Conservation (phyloP, 2,329 filamentous ascomycete species). For the Aspergillus jensenii region DNA sequence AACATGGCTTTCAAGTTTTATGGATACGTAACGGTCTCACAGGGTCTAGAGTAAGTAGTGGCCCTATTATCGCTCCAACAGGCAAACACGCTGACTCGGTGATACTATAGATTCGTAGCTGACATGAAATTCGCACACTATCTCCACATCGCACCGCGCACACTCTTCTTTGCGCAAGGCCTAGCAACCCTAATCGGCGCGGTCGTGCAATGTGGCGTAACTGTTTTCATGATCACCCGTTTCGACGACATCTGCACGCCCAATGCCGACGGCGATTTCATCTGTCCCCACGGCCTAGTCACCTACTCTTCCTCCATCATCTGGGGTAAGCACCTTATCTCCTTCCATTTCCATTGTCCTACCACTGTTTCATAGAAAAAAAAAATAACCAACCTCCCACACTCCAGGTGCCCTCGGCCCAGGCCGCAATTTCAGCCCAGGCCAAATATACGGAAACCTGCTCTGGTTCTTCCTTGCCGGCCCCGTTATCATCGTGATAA, state of each 20-base stretch:
- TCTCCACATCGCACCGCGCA: slow-evolving; percentile 47
- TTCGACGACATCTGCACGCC: slow-evolving; percentile 53
- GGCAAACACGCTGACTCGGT: neutral
- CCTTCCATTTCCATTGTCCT: neutral
- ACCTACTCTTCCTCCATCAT: slow-evolving; percentile 70
- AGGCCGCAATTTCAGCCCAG: slow-evolving; percentile 63
- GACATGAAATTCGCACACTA: slow-evolving; percentile 64
- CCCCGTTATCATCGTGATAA: slow-evolving; percentile 59
- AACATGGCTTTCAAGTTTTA: slow-evolving; percentile 71
- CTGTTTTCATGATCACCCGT: slow-evolving; percentile 50
- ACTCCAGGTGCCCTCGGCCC: slow-evolving; percentile 62
- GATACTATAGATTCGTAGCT: slow-evolving; percentile 56
- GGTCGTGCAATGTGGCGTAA: slow-evolving; percentile 51
- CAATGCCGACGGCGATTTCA: slow-evolving; percentile 60
- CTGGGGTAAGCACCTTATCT: slow-evolving; percentile 53
- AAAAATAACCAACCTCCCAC: neutral
- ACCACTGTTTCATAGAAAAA: neutral
- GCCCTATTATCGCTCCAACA: neutral
- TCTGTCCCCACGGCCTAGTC: slow-evolving; percentile 56
- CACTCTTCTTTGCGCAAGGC: slow-evolving; percentile 53
- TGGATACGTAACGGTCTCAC: slow-evolving; percentile 65
- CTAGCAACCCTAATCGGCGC: slow-evolving; percentile 51
- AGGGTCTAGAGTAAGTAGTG: slow-evolving; percentile 51
- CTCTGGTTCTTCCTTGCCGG: slow-evolving; percentile 73
- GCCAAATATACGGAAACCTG: slow-evolving; percentile 62